phyloP scores from a whole-genome alignment of 2,329 filamentous ascomycete species.

The Dothideomycetes sp. region DNA sequence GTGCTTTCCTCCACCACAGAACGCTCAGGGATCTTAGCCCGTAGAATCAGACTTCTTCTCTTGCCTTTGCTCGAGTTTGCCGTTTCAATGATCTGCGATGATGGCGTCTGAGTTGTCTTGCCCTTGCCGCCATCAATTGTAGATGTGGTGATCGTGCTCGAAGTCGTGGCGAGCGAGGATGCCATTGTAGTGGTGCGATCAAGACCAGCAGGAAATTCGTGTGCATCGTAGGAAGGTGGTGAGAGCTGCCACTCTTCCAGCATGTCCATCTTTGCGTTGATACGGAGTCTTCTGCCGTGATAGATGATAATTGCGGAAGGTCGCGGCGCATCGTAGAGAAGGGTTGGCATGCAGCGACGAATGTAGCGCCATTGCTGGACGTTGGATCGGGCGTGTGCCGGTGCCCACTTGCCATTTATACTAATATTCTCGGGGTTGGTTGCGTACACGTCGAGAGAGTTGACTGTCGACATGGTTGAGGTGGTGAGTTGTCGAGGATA shows the following conservation, averaged over 20 bases:
- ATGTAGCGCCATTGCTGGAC: slow-evolving; percentile 37
- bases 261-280: slow-evolving; percentile 35
- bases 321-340: slow-evolving; percentile 35
- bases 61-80: too few relatives aligned
- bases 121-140: slow-evolving; percentile 4
- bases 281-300: slow-evolving; percentile 34
- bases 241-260: slow-evolving; percentile 34
- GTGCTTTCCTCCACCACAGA: slow-evolving; percentile 4
- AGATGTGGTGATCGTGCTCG: slow-evolving; percentile 1
- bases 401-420: slow-evolving; percentile 27
- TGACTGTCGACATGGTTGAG: slow-evolving; percentile 19
- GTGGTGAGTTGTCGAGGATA: slow-evolving; percentile 21
- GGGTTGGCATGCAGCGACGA: slow-evolving; percentile 37
- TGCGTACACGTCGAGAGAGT: slow-evolving; percentile 7
- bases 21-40: slow-evolving; percentile 3
- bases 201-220: slow-evolving; percentile 23
- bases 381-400: slow-evolving; percentile 24
- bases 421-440: slow-evolving; percentile 22
- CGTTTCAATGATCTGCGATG: too few relatives aligned
- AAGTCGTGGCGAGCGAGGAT: slow-evolving; percentile 3
- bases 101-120: too few relatives aligned
- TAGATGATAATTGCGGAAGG: slow-evolving; percentile 38
- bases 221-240: slow-evolving; percentile 37
- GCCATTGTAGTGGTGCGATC: slow-evolving; percentile 2
- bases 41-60: too few relatives aligned